phyloP scores from a whole-genome alignment of 2,329 filamentous ascomycete genomes.

The Xylaria multiplex region DNA sequence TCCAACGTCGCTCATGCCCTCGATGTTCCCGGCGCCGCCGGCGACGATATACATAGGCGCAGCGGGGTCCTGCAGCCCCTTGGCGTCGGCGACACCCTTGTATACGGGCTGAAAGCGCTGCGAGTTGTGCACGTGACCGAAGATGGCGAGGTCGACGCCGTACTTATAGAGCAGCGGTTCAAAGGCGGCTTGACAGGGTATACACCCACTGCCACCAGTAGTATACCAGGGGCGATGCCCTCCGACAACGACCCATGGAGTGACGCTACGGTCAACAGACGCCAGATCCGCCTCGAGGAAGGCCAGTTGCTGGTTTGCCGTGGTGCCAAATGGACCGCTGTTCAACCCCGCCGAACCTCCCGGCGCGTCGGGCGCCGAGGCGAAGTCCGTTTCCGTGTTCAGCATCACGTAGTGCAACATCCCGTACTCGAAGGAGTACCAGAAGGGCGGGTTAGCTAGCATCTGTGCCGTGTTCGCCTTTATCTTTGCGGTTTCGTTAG shows the following conservation, averaged over 20 bases:
- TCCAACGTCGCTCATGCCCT: constrained; percentile 59
- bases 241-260: constrained; percentile 62
- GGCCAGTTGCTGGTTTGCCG: constrained; percentile 59
- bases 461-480: constrained; percentile 57
- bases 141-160: constrained; percentile 66
- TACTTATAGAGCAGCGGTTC: constrained; percentile 65
- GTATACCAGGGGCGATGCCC: constrained; percentile 61
- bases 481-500: constrained; percentile 53
- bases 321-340: constrained; percentile 60
- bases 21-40: constrained; percentile 66
- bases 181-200: constrained; percentile 61
- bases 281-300: constrained; percentile 66
- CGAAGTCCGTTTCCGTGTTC: constrained; percentile 67
- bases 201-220: constrained; percentile 52
- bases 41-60: constrained; percentile 65
- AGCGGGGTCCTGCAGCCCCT: constrained; percentile 52
- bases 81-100: constrained; percentile 51
- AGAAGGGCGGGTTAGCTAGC: constrained; percentile 64
- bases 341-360: constrained; percentile 55
- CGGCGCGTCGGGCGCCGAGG: constrained; percentile 57
- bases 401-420: constrained; percentile 65
- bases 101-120: constrained; percentile 61
- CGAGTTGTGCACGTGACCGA: constrained; percentile 68
- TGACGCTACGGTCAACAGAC: constrained; percentile 64
- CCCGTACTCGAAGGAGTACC: constrained; percentile 70